Percentiles rank a stretch among this genome's conserved stretches.
phyloP scores from a whole-genome alignment of 1,284 basidiomycete species.

The Leccinum pseudoinsigne region DNA sequence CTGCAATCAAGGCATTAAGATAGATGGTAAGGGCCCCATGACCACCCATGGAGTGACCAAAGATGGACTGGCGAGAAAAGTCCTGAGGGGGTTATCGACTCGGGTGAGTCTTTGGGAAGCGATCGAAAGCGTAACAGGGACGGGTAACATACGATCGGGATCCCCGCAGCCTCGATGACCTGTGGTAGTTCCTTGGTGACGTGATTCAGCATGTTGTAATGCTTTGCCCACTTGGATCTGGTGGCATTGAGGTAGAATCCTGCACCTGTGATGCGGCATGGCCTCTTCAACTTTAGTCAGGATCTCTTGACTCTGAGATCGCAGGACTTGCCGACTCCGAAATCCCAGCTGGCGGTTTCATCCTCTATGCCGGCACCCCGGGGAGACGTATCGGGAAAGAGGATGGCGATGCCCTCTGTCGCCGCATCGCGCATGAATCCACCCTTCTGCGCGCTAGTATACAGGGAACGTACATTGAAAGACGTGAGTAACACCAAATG shows the following conservation, averaged over 20 bases:
- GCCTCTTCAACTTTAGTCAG: constrained; percentile 4
- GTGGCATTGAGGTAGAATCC: constrained; percentile 95
- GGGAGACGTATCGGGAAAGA: constrained; percentile 97
- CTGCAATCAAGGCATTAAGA: constrained; percentile 57
- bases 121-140: not conserved
- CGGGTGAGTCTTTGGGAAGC: constrained; percentile 3
- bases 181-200: constrained; percentile 82
- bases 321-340: constrained; percentile 65
- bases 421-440: constrained; percentile 81
- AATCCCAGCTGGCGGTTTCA: constrained; percentile 90
- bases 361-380: constrained; percentile 89
- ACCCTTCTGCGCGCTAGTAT: constrained; percentile 87
- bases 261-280: constrained; percentile 53
- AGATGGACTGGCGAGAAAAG: constrained; percentile 71
- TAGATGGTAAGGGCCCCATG: constrained; percentile 95
- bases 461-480: constrained; percentile 1
- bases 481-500: not conserved
- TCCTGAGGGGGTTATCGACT: constrained; percentile 46
- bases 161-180: constrained; percentile 65
- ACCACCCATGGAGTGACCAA: constrained; percentile 89
- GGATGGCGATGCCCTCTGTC: constrained; percentile 82
- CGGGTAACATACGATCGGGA: constrained; percentile 57
- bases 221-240: constrained; percentile 71
- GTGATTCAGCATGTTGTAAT: constrained; percentile 92
- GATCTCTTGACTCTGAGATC: not conserved